phyloP scores from a whole-genome alignment of 352 stramenopile species.

The Nothophytophthora sp. region DNA sequence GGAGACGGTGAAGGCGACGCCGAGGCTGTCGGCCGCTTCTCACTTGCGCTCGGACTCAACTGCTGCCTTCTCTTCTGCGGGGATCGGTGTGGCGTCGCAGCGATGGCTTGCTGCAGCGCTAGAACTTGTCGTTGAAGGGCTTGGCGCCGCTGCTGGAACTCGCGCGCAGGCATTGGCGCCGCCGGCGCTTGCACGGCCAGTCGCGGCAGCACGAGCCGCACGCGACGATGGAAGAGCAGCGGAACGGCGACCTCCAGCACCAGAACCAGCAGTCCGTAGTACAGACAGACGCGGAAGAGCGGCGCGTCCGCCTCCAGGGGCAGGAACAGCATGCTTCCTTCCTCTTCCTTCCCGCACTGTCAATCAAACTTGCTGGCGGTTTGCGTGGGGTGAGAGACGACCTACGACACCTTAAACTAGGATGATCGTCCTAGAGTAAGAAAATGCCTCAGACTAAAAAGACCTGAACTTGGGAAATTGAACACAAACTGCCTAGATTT shows the following conservation, averaged over 20 bases:
- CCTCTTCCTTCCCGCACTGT: no score
- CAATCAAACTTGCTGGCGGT: no score
- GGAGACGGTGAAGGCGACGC: conserved; percentile 10
- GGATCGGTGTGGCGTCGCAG: conserved; percentile 17
- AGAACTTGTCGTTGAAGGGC: conserved; percentile 37
- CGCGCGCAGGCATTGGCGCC: conserved; percentile 30
- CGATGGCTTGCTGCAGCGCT: conserved; percentile 34
- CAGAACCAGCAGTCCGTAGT: conserved; percentile 53
- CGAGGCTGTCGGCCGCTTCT: conserved; percentile 1
- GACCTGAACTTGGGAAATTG: neutral
- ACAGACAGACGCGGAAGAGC: conserved; percentile 56
- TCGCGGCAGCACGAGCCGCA: conserved; percentile 45
- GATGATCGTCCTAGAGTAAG: neutral
- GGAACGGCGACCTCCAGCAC: conserved; percentile 52
- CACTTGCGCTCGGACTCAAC: neutral
- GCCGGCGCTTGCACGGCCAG: conserved; percentile 17
- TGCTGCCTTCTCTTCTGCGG: conserved; percentile 14
- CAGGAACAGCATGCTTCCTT: conserved; percentile 39
- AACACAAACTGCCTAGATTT: conserved; percentile 15
- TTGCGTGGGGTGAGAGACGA: no score
- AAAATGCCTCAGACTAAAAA: neutral
- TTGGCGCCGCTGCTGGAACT: conserved; percentile 43
- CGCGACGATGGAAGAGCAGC: conserved; percentile 49
- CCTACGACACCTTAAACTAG: neutral
- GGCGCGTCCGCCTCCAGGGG: conserved; percentile 50